Evolutionary conservation across 2,329 filamentous ascomycete genomes (phyloP), one percentile per base, ranked within the genome.

Genomic region (Colletotrichum incanum): DNA sequence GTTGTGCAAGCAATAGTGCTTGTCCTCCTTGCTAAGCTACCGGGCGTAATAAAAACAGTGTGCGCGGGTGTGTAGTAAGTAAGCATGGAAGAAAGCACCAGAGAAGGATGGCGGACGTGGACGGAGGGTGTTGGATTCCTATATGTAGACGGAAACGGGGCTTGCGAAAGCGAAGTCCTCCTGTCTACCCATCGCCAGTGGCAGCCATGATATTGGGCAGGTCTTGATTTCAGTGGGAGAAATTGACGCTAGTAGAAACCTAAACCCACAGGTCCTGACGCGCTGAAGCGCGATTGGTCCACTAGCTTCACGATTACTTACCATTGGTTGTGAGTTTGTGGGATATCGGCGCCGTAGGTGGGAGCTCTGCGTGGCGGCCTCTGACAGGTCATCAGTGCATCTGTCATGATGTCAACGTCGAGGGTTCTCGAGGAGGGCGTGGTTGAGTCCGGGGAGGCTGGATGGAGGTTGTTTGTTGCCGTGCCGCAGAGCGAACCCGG

Each of bases 401-500:
- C 26, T 47, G 41, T 39, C 49, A 56, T 43, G 39, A 55, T 47
- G n/a, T 52, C 47, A 49, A 49, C 59, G 39, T 68, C 41, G 49
- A 14, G 2, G 49, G n/a, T 28, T 16, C 26, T 2, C 23, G 34
- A 45, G 43, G 50, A 28, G 55, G 54, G 45, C 54, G 47, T 11
- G 20, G 37, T 54, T 9, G 47, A 26, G 14, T 16, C 23, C 5
- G 37, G 18, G 26, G 43, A 43, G 66, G 66, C 28, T 31, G 28
- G 28, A 31, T 31, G 28, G 28, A 54, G 16, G 45, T 67, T 39
- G 14, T 28, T 39, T 11, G 49, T 58, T 55, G 37, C 61, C n/a
- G 68, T 49, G 68, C 68, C 64, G 41, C 64, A 61, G 34, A 28
- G 64, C 23, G 63, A 60, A 34, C 63, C 56, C 37, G 55, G 52